Evolutionary conservation across 2,329 filamentous ascomycete genomes (phyloP), one percentile per base, ranked within the genome.

Genomic region (Colletotrichum tanaceti): DNA sequence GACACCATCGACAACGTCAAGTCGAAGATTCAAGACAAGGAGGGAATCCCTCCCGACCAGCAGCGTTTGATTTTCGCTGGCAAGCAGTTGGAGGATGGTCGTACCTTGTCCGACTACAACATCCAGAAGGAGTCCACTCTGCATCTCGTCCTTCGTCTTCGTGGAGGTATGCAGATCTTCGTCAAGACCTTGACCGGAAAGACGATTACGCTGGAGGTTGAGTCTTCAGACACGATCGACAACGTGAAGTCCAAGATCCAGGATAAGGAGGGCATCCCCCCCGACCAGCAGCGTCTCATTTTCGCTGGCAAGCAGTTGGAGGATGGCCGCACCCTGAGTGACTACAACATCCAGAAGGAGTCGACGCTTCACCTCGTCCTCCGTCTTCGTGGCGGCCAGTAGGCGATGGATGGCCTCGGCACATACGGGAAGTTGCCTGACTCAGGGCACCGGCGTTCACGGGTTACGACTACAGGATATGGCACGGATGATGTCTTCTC

Each of bases 181-280:
- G 91, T 93, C 77, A 93, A 93, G 86, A 94, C 92, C 2, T 82
- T 94, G n/a, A 90, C 88, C n/a, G 92, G 94, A 77, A 94, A 94
- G 87, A 97, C 94, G 57, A 97, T 97, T 78, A 97, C 94, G 6
- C 85, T 97, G 4, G 93, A 97, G 83, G 93, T 97, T 1, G 93
- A 97, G 80, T 93, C 91, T 0, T 93, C 89, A 1, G 94, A 97
- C 76, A 97, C 94, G 49, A 97, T 97, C 81, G 94, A 97, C 85
- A 97, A 97, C 72, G 94, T 97, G 47, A 97, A 98, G 89, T 89
- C 87, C 58, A 98, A 97, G 88, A 98, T 97, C 53, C 94, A 98
- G 82, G 94, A 98, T 77, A 98, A 98, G 89, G 94, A 98, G 82
- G 94, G 94, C 39, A 97, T 98, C 67, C 94, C 94, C 53, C 94